Base-by-base conservation (phyloP, 768 basidiomycete species). In the Leccinum ochraceum region DNA sequence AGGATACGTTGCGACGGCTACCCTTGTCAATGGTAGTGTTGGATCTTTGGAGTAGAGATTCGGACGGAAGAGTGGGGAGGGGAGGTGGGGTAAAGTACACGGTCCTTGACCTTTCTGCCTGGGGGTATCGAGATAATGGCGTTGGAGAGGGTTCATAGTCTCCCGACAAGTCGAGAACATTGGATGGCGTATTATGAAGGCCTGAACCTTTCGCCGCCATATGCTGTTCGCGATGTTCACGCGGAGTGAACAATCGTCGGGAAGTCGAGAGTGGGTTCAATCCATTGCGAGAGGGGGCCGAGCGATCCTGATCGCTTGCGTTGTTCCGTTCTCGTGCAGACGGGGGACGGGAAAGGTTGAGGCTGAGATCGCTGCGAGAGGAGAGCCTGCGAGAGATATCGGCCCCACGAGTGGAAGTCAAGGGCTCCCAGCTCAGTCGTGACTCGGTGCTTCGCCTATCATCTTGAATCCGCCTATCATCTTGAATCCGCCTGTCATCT, bases 51-150 rank as follows among this genome's bases (percentile, higher is more conserved):
- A 76, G 65, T 13, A 75, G 64, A 1, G 81, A 78, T 69, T 90
- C 88, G 2, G 87, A 87, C 0, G 86, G 86, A 10, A 87, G 78
- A 24, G 78, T 76, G 1, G 86, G 81, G 2, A 88, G 76, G 0
- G 88, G 85, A 48, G 83, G 81, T 0, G 88, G 84, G 3, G 87
- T 83, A 2, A 80, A 64, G 24, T 88, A 68, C 8, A 82, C 72
- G 3, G 84, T 75, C 52, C 81, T 80, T 17, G 75, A 72, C 36
- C 80, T 79, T n/a, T 83, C 83, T 6, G 26, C 60, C 17, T 50
- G 68, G 26, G 69, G 66, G 30, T 71, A 68, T 46, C 80, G 74
- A 14, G 78, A 71, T 3, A 66, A 72, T 3, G 81, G 80, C 5
- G 81, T 82, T 0, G 81, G 81, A 8, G 81, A 83, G 1, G 80